Percentiles rank a stretch among this genome's conserved stretches.
phyloP scores from a whole-genome alignment of 768 basidiomycete species.

The Pleurotus salmoneostramineus region DNA sequence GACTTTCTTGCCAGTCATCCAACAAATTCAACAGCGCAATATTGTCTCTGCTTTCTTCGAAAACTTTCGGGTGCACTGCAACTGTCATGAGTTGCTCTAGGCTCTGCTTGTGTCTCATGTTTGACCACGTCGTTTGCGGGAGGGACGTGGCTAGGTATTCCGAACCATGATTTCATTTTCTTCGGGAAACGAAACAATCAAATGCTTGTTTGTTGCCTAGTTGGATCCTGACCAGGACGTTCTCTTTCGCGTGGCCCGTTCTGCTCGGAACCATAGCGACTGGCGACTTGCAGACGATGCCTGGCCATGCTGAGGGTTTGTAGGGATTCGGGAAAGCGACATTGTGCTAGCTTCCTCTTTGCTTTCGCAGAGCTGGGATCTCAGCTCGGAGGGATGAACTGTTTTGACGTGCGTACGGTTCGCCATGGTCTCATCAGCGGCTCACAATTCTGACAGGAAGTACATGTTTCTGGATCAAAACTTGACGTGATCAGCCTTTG shows the following conservation, averaged over 20 bases:
- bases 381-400: too few relatives aligned
- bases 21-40: too few relatives aligned
- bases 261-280: neutral
- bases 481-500: too few relatives aligned
- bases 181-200: neutral
- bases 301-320: too few relatives aligned
- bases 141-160: neutral
- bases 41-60: neutral
- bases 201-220: neutral
- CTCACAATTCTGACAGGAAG: too few relatives aligned
- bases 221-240: neutral
- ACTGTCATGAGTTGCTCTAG: neutral
- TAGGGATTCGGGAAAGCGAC: too few relatives aligned
- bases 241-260: neutral
- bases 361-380: too few relatives aligned
- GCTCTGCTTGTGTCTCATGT: neutral
- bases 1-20: too few relatives aligned
- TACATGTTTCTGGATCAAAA: too few relatives aligned
- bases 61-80: neutral
- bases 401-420: too few relatives aligned
- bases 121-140: neutral
- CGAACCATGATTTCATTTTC: neutral
- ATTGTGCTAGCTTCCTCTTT: too few relatives aligned
- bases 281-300: neutral
- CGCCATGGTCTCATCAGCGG: too few relatives aligned